phyloP scores from a whole-genome alignment of 805 yeast genomes.

The Blastobotrys americana region DNA sequence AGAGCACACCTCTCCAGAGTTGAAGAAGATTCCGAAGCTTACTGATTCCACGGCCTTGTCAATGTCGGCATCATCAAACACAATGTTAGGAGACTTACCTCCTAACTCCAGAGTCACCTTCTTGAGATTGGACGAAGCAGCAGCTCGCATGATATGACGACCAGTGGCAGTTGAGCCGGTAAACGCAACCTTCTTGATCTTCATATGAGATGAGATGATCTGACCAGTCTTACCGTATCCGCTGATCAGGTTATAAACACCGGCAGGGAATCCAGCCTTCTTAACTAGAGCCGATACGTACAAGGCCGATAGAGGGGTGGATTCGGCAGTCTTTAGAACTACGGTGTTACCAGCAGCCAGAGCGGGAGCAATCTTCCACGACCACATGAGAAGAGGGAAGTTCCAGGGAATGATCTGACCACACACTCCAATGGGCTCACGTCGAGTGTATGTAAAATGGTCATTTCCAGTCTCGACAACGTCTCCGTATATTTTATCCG shows the following conservation, averaged over 20 bases:
- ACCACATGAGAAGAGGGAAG: constrained; percentile 62
- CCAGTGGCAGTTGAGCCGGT: constrained; percentile 95
- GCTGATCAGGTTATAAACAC: constrained; percentile 62
- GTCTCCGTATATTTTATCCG: constrained; percentile 58
- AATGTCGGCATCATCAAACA: constrained; percentile 78
- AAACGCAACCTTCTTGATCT: constrained; percentile 81
- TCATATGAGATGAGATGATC: constrained; percentile 52
- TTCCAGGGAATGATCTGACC: constrained; percentile 72
- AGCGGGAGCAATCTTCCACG: constrained; percentile 83
- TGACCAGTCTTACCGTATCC: constrained; percentile 72
- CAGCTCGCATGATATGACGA: constrained; percentile 65
- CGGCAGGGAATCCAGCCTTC: constrained; percentile 72
- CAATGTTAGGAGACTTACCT: constrained; percentile 90
- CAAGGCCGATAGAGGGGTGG: constrained; percentile 66
- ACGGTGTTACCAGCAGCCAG: constrained; percentile 73
- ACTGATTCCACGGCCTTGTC: constrained; percentile 69
- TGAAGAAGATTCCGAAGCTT: constrained; percentile 76
- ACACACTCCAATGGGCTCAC: constrained; percentile 61
- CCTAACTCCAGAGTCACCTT: constrained; percentile 92
- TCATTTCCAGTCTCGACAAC: constrained; percentile 55
- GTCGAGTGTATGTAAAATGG: constrained; percentile 61
- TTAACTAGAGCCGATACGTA: constrained; percentile 50
- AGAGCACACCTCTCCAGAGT: constrained; percentile 94
- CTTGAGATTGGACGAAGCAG: constrained; percentile 67
- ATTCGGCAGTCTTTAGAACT: constrained; percentile 67